A percentile compares a stretch with the other conserved stretches of the same genome.
phyloP scores from a whole-genome alignment of 768 basidiomycete species.

The Gymnopilus dilepis region DNA sequence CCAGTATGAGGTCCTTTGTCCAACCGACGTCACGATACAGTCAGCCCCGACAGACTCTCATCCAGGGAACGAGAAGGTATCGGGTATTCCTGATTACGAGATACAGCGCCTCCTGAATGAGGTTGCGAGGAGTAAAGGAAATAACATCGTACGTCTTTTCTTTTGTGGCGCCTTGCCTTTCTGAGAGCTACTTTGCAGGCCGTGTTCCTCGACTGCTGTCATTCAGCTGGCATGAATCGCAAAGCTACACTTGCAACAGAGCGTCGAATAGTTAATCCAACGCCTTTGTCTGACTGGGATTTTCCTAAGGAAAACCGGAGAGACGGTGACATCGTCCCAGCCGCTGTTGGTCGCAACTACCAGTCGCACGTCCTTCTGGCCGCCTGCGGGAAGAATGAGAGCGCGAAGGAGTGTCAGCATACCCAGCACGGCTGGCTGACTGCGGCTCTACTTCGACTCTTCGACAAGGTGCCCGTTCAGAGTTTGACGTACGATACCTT shows the following conservation, averaged over 20 bases:
- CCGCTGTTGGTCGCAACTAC: slow-evolving; percentile 23
- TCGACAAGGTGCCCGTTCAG: background rate
- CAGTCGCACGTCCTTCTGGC: slow-evolving; percentile 45
- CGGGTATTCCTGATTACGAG: slow-evolving; percentile 46
- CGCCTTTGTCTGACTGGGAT: slow-evolving; percentile 26
- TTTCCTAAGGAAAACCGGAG: slow-evolving; percentile 6
- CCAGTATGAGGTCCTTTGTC: slow-evolving; percentile 35
- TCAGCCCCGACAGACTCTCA: background rate
- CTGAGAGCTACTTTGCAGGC: slow-evolving; percentile 31
- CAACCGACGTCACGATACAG: slow-evolving; percentile 30
- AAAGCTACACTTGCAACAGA: slow-evolving; percentile 19
- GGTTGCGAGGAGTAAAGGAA: slow-evolving; percentile 39
- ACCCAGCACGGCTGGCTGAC: background rate
- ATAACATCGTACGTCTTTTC: slow-evolving; percentile 44
- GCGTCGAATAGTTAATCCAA: slow-evolving; percentile 21
- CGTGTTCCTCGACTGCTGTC: slow-evolving; percentile 49
- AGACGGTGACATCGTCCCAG: slow-evolving; percentile 15
- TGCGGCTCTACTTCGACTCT: background rate
- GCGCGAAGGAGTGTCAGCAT: slow-evolving; percentile 31
- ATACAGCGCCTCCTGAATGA: slow-evolving; percentile 37
- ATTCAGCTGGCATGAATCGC: slow-evolving; percentile 35
- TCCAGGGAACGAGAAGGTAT: background rate
- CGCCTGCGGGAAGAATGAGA: slow-evolving; percentile 38
- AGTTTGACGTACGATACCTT: background rate
- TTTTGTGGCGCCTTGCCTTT: background rate